These are phyloP conservation scores for Mycosphaerella sp. DNA, from an alignment of 2,329 filamentous ascomycete species.

Conservation along the genomic window DNA sequence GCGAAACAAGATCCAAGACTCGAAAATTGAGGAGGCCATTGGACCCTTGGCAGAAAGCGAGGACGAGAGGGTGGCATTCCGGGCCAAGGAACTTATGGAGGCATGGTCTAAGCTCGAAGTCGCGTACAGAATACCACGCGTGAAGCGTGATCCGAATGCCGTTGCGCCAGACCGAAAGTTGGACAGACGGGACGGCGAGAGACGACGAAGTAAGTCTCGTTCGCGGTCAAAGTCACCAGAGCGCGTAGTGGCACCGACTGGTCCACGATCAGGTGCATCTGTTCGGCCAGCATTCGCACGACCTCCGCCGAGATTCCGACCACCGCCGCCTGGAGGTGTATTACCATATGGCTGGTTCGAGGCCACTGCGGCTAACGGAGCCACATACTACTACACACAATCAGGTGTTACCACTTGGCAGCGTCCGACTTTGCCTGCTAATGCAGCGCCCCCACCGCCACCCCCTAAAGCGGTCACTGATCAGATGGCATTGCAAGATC, in stretches of 20 bases:
- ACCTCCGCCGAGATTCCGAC: slow-evolving; percentile 38
- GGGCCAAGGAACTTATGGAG: slow-evolving; percentile 65
- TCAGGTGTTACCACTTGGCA: slow-evolving; percentile 76
- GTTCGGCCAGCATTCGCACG: slow-evolving; percentile 54
- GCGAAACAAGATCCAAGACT: slow-evolving; percentile 93
- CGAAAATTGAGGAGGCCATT: slow-evolving; percentile 83
- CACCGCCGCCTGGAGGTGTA: slow-evolving; percentile 45
- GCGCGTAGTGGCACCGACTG: slow-evolving; percentile 45
- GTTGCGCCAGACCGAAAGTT: slow-evolving; percentile 48
- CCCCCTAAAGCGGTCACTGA: slow-evolving; percentile 63
- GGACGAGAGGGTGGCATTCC: slow-evolving; percentile 62
- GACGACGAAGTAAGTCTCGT: slow-evolving; percentile 44
- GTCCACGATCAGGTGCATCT: slow-evolving; percentile 49
- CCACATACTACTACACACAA: slow-evolving; percentile 79
- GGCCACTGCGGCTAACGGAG: slow-evolving; percentile 63
- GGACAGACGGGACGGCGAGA: slow-evolving; percentile 50
- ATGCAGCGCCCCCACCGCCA: slow-evolving; percentile 49
- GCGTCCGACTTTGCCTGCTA: slow-evolving; percentile 62
- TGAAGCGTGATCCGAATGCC: slow-evolving; percentile 70
- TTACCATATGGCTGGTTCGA: slow-evolving; percentile 84
- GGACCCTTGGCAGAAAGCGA: slow-evolving; percentile 61
- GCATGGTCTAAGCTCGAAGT: slow-evolving; percentile 87
- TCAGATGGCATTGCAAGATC: slow-evolving; percentile 69
- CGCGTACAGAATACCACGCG: slow-evolving; percentile 85
- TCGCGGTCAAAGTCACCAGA: slow-evolving; percentile 46